A percentile compares a stretch with the other conserved stretches of the same genome.
Evolutionary conservation across 2,329 filamentous ascomycete species (phyloP).

Genomic region (Colletotrichum zoysiae): DNA sequence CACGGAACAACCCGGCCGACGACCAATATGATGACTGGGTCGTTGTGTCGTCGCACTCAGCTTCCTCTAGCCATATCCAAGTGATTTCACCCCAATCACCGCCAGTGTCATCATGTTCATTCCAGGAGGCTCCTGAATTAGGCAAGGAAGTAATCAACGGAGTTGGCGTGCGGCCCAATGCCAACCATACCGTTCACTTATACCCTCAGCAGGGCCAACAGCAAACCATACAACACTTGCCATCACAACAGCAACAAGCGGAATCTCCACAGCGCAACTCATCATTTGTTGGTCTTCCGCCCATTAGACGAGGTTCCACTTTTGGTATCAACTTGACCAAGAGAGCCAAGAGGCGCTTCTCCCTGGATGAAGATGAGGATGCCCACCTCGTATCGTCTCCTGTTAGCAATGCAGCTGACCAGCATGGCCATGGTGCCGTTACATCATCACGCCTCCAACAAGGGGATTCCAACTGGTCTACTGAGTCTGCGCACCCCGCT

Average conservation of each 20-base stretch:
- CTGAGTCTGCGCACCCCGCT: constrained; percentile 18
- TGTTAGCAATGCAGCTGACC: constrained; percentile 6
- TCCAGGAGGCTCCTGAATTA: constrained; percentile 18
- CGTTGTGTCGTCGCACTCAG: constrained; percentile 47
- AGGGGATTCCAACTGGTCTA: not conserved
- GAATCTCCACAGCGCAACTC: constrained; percentile 56
- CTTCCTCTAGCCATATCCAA: constrained; percentile 44
- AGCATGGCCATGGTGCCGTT: not conserved
- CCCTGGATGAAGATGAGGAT: constrained; percentile 53
- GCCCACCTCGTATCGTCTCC: constrained; percentile 24
- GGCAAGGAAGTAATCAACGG: constrained; percentile 15
- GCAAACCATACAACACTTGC: constrained; percentile 37
- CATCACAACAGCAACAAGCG: constrained; percentile 39
- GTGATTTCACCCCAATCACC: constrained; percentile 44
- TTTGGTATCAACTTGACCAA: constrained; percentile 59
- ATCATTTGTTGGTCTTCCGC: constrained; percentile 70
- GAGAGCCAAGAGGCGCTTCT: constrained; percentile 51
- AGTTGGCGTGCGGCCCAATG: not conserved
- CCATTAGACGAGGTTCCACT: constrained; percentile 69
- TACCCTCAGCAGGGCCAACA: constrained; percentile 36
- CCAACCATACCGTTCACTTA: not conserved
- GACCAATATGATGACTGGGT: constrained; percentile 51
- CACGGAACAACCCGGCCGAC: constrained; percentile 33
- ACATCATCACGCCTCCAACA: constrained; percentile 8
- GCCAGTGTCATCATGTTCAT: constrained; percentile 5